A percentile compares a stretch with the other conserved stretches of the same genome.
Conservation (phyloP, 2,329 filamentous ascomycete genomes). For the Trichoderma asperellum region DNA sequence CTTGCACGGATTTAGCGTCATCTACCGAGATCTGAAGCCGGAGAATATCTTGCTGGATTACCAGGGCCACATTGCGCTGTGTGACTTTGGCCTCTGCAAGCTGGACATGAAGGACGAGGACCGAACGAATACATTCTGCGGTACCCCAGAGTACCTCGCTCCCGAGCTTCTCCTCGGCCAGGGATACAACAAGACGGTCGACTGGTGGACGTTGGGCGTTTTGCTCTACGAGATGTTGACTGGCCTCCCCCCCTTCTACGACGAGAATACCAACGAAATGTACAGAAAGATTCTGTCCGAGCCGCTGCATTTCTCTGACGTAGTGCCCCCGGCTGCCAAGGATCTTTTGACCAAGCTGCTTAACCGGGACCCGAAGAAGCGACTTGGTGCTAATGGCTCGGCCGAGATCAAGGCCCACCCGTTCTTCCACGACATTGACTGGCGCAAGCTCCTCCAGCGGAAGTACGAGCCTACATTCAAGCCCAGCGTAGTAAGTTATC, state of each 20-base stretch:
- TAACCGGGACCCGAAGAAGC: conserved; percentile 87
- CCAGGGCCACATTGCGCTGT: conserved; percentile 95
- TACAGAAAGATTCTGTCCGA: conserved; percentile 98
- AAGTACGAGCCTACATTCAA: conserved; percentile 99
- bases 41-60: conserved; percentile 98
- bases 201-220: conserved; percentile 99
- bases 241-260: conserved; percentile 94
- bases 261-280: conserved; percentile 99
- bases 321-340: conserved; percentile 90
- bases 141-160: conserved; percentile 95
- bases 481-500: conserved; percentile 73
- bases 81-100: conserved; percentile 97
- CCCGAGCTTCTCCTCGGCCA: conserved; percentile 91
- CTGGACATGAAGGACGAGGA: conserved; percentile 99
- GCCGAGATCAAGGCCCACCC: conserved; percentile 98
- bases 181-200: conserved; percentile 96
- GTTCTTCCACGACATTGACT: conserved; percentile 99
- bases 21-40: conserved; percentile 76
- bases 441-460: conserved; percentile 93
- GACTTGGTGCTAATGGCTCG: conserved; percentile 89
- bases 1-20: conserved; percentile 97
- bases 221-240: conserved; percentile 99
- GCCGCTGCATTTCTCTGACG: conserved; percentile 92
- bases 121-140: conserved; percentile 96
- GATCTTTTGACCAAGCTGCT: conserved; percentile 88